These are phyloP conservation scores for Chondrostereum purpureum DNA, from an alignment of 1,284 basidiomycete genomes.

Conservation along the genomic window DNA sequence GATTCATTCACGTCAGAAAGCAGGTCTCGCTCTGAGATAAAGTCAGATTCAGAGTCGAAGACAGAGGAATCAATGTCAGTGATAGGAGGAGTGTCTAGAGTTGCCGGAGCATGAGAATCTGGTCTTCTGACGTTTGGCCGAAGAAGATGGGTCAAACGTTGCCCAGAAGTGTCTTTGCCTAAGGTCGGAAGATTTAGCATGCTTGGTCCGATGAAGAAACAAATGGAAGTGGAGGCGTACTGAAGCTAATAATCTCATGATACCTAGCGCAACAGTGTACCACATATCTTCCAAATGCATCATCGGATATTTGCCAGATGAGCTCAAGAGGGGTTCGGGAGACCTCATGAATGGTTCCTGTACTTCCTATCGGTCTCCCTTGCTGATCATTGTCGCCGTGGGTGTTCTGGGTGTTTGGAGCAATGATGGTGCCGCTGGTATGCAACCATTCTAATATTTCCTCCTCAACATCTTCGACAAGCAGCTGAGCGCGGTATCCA, in stretches of 20 bases:
- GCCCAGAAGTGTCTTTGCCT: slow-evolving; percentile 64
- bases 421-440: slow-evolving; percentile 46
- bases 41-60: slow-evolving; percentile 45
- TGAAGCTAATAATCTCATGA: slow-evolving; percentile 73
- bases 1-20: slow-evolving; percentile 31
- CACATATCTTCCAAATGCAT: slow-evolving; percentile 69
- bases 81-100: slow-evolving; percentile 63
- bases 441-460: slow-evolving; percentile 58
- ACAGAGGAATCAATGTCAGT: slow-evolving; percentile 60
- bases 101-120: slow-evolving; percentile 33
- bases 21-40: slow-evolving; percentile 30
- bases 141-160: slow-evolving; percentile 69
- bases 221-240: slow-evolving; percentile 36
- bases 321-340: slow-evolving; percentile 58
- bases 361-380: slow-evolving; percentile 45
- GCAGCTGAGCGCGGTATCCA: slow-evolving; percentile 50
- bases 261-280: slow-evolving; percentile 77
- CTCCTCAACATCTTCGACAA: slow-evolving; percentile 62
- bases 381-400: slow-evolving; percentile 23
- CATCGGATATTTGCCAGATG: slow-evolving; percentile 62
- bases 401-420: slow-evolving; percentile 27
- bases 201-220: slow-evolving; percentile 2
- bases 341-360: slow-evolving; percentile 53
- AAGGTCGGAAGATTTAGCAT: slow-evolving; percentile 3
- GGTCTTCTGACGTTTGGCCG: slow-evolving; percentile 67